phyloP scores from a whole-genome alignment of 1,284 basidiomycete genomes.

The Ceratobasidium papillatum region DNA sequence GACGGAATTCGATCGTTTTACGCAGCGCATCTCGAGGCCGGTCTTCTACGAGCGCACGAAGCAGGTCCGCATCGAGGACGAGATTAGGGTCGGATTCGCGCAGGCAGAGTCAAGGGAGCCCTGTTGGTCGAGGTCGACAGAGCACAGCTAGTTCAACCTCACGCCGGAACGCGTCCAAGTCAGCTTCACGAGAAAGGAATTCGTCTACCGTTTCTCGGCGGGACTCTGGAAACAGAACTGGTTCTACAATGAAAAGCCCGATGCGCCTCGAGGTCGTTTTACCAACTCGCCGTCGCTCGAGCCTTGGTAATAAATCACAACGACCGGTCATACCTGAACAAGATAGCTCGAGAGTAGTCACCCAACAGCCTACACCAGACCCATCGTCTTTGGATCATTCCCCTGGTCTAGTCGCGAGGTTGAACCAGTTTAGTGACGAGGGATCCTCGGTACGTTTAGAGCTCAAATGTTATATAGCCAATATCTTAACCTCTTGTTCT shows the following conservation, averaged over 20 bases:
- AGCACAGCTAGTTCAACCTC: background rate
- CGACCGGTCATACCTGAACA: background rate
- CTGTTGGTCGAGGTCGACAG: background rate
- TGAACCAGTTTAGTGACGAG: background rate
- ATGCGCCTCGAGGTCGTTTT: slow-evolving; percentile 17
- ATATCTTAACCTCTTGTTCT: background rate
- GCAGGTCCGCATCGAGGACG: background rate
- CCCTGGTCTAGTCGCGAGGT: background rate
- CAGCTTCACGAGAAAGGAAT: background rate
- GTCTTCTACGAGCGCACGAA: background rate
- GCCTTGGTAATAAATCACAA: too few species aligned
- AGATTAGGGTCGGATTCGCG: background rate
- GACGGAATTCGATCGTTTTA: background rate
- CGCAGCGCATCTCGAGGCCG: background rate
- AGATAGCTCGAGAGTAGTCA: background rate
- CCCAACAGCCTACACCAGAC: slow-evolving; percentile 29
- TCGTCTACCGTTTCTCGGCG: background rate
- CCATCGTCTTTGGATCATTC: slow-evolving; percentile 29
- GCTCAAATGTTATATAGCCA: too few species aligned
- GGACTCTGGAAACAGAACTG: background rate
- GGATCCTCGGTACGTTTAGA: slow-evolving; percentile 3
- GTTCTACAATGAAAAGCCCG: background rate
- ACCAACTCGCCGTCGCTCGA: background rate
- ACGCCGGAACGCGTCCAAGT: background rate
- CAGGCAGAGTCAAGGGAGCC: background rate